phyloP scores from a whole-genome alignment of 176 grass and related monocot species.

The Oryza officinalis region DNA sequence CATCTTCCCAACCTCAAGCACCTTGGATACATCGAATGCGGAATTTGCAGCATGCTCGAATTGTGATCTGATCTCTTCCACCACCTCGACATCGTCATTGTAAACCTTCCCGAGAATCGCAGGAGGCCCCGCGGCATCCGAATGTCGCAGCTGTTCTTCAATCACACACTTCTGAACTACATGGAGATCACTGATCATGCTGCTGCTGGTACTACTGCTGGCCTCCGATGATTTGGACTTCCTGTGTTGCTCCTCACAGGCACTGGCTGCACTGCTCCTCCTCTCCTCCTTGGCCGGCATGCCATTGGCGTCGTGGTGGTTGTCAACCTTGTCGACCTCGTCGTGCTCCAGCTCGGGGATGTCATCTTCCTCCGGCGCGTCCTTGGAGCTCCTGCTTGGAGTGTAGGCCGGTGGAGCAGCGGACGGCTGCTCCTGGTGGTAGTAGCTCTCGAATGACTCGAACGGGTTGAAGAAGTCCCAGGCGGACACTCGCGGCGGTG shows the following conservation, averaged over 20 bases:
- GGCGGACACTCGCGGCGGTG: constrained; percentile 52
- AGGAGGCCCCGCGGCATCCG: background rate
- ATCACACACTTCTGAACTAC: constrained; percentile 51
- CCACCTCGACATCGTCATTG: constrained; percentile 44
- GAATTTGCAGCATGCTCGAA: constrained; percentile 63
- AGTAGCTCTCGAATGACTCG: constrained; percentile 54
- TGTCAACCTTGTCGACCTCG: constrained; percentile 28
- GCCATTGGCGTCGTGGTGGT: background rate
- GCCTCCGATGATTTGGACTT: constrained; percentile 39
- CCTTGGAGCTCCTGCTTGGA: constrained; percentile 37
- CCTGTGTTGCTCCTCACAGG: constrained; percentile 23
- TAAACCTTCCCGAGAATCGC: constrained; percentile 36
- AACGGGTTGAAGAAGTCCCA: constrained; percentile 87
- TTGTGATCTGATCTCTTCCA: constrained; percentile 58
- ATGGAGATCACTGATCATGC: constrained; percentile 44
- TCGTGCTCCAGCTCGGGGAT: constrained; percentile 63
- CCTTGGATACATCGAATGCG: constrained; percentile 46
- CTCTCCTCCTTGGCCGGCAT: constrained; percentile 35
- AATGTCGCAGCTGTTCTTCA: constrained; percentile 33
- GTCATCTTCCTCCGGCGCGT: constrained; percentile 43
- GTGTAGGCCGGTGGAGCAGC: background rate
- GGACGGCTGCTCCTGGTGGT: constrained; percentile 28
- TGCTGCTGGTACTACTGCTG: background rate
- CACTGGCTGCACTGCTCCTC: background rate
- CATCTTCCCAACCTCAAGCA: constrained; percentile 79